phyloP scores from a whole-genome alignment of 192 early-diverging fungal species.

The Oehlia diaphana region DNA sequence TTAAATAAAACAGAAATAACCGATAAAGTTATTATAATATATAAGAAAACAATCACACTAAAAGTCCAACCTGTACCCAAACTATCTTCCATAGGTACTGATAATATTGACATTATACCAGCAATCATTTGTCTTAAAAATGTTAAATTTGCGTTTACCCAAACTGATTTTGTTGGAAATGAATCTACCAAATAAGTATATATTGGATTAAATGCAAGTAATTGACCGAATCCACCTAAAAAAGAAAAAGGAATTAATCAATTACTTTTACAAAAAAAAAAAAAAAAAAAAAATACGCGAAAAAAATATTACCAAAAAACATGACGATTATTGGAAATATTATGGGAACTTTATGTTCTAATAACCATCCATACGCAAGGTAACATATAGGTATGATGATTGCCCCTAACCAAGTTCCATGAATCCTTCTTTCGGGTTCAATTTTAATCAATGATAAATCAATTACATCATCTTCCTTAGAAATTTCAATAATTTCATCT shows the following conservation, averaged over 20 bases:
- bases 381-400: background rate
- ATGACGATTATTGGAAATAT: background rate
- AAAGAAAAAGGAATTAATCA: background rate
- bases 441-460: background rate
- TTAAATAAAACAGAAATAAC: background rate
- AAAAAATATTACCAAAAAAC: slow-evolving; percentile 13
- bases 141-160: background rate
- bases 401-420: slow-evolving; percentile 10
- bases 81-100: background rate
- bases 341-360: background rate
- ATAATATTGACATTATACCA: background rate
- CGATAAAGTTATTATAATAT: background rate
- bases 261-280: background rate
- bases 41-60: background rate
- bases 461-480: background rate
- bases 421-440: slow-evolving; percentile 19
- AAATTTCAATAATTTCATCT: too few relatives aligned
- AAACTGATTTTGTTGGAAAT: background rate
- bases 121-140: background rate
- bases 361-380: background rate
- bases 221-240: background rate
- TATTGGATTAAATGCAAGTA: background rate
- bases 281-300: background rate
- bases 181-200: background rate
- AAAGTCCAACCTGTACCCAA: background rate